Evolutionary conservation across 23 red algal species (phyloP).

Genomic region (Agarophyton chilense): DNA sequence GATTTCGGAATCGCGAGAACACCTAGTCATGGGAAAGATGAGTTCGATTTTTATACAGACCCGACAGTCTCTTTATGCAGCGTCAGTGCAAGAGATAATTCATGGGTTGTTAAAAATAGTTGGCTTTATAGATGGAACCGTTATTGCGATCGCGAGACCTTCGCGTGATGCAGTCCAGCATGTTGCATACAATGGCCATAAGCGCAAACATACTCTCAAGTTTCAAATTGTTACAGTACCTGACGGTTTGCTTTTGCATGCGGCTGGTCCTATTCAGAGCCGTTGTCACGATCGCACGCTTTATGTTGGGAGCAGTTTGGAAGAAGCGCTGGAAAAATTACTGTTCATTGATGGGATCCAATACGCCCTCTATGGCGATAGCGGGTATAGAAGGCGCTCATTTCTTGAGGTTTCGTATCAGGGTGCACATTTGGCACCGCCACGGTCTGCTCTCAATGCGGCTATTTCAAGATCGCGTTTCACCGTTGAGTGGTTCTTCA

Average conservation of each 20-base stretch:
- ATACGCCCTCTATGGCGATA: conserved; percentile 21
- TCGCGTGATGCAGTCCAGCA: background rate
- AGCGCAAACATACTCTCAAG: background rate
- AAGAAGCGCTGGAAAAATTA: background rate
- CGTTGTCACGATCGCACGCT: background rate
- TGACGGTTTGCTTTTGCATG: background rate
- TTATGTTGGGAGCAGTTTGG: background rate
- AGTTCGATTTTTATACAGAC: background rate
- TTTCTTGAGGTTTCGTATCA: background rate
- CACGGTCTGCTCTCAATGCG: background rate
- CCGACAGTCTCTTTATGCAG: background rate
- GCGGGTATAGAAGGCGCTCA: background rate
- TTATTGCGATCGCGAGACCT: background rate
- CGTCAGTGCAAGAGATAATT: background rate
- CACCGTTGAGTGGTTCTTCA: background rate
- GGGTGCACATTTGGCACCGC: background rate
- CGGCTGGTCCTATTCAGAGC: background rate
- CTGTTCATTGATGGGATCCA: background rate
- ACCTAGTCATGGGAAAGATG: background rate
- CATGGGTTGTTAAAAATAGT: background rate
- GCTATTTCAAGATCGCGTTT: background rate
- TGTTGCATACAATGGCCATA: background rate
- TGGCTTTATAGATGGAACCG: background rate
- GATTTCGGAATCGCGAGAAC: background rate
- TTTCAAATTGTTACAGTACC: background rate